phyloP scores from a whole-genome alignment of 2,329 filamentous ascomycete species.

The Ramichloridium luteum region DNA sequence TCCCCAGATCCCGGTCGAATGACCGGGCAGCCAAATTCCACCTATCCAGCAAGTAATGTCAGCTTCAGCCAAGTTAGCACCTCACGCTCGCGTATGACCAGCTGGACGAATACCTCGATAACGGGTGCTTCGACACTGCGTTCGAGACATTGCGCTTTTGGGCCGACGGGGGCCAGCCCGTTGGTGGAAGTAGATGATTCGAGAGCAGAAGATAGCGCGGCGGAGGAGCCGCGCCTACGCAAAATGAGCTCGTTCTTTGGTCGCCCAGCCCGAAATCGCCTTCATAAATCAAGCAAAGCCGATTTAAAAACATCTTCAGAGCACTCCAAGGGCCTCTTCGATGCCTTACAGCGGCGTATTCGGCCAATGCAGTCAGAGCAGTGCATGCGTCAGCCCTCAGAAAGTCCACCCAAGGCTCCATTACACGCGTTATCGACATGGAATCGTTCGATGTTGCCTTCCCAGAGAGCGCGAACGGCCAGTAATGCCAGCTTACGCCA shows the following conservation, averaged over 20 bases:
- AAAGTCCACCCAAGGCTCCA: constrained; percentile 16
- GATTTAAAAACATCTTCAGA: constrained; percentile 25
- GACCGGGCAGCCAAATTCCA: too few relatives aligned
- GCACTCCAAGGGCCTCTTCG: constrained; percentile 50
- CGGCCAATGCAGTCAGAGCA: constrained; percentile 28
- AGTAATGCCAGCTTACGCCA: too few relatives aligned
- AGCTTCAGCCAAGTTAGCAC: constrained; percentile 37
- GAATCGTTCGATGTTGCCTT: too few relatives aligned
- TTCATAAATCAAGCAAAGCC: constrained; percentile 19
- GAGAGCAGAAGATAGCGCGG: too few relatives aligned
- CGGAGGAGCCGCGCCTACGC: constrained; percentile 10
- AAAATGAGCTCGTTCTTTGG: constrained; percentile 22
- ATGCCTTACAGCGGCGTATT: constrained; percentile 43
- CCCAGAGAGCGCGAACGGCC: too few relatives aligned
- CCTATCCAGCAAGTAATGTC: constrained; percentile 20
- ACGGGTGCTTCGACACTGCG: constrained; percentile 28
- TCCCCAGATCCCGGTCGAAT: too few relatives aligned
- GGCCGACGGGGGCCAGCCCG: too few relatives aligned
- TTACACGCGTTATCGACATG: too few relatives aligned
- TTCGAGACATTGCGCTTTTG: too few relatives aligned
- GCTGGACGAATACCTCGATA: constrained; percentile 55
- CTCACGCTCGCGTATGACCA: constrained; percentile 55
- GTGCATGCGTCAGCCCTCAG: too few relatives aligned
- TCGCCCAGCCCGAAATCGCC: constrained; percentile 17
- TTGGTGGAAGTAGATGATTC: too few relatives aligned